Percentiles rank a stretch among this genome's conserved stretches.
phyloP scores from a whole-genome alignment of 1,284 basidiomycete genomes.

The Ganoderma lucidum region DNA sequence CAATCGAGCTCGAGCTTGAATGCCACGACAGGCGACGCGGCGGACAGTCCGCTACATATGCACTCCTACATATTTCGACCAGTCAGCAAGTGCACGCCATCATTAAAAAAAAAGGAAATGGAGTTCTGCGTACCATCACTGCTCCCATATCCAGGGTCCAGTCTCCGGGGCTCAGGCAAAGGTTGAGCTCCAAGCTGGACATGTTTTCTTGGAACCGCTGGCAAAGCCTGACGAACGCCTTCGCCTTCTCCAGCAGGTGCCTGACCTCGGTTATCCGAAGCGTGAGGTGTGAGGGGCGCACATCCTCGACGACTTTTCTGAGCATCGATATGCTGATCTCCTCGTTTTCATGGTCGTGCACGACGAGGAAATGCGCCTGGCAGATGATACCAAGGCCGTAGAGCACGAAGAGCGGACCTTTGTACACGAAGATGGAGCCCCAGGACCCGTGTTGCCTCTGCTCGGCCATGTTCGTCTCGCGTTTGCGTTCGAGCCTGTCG shows the following conservation, averaged over 20 bases:
- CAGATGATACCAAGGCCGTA: background rate
- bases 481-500: background rate
- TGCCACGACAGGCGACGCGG: background rate
- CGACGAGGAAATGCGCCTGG: background rate
- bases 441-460: background rate
- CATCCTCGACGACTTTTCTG: background rate
- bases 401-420: background rate
- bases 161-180: background rate
- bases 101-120: no score
- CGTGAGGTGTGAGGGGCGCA: background rate
- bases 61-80: background rate
- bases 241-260: background rate
- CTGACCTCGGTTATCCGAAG: background rate
- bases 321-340: background rate
- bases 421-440: background rate
- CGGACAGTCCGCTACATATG: background rate
- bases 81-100: background rate
- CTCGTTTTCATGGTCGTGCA: background rate
- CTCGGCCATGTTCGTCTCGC: background rate
- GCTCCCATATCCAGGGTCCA: background rate
- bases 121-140: background rate
- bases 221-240: background rate
- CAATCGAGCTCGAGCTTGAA: constrained; percentile 1
- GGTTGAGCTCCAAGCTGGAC: constrained; percentile 2
- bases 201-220: background rate